Base-by-base conservation (phyloP, 2,329 filamentous ascomycete genomes). In the Pseudofabraea citricarpa region DNA sequence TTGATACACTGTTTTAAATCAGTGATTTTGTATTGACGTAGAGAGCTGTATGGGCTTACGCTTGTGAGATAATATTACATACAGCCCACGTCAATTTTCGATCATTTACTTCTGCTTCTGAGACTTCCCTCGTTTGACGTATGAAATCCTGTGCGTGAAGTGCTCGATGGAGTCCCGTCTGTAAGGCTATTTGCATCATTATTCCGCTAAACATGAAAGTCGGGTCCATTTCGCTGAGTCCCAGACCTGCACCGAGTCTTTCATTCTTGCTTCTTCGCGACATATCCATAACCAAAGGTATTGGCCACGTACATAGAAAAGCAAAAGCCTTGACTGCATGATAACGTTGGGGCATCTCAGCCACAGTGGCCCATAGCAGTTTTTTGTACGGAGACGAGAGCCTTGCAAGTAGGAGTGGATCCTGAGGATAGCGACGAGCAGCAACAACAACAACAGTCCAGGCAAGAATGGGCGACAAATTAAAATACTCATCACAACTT, bases 1-100 rank as follows among this genome's bases (percentile, higher is more conserved):
- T 84, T 13, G 78, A 78, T 45, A 84, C 77, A 41, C 75, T 79
- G 10, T 32, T 32, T 16, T 6, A 12, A 3, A 3, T 32, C 18
- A 35, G 5, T 7, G n/a, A 7, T 21, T 13, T 19, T 31, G 31
- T 15, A 16, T 15, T 15, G 12, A 32, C 27, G n/a, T 15, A n/a
- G 29, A 3, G 18, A 6, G 41, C 10, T 1, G 20, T 8, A 19
- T 3, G 31, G 23, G 40, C 67, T 52, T 67, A 78, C 75, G 77
- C 76, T 55, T 85, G 80, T 15, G 80, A 78, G 39, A 84, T 79
- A 49, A 83, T 76, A 55, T 85, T 85, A 62, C 81, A 83, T 19
- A 80, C 73, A 2, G 78, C 79, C 81, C 81, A 85, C 2, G 81
- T 85, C 49, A 78, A 71, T 29, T 83, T 70, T 33, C 81, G 73